phyloP scores from a whole-genome alignment of 1,284 basidiomycete species.

The Cryptococcus sp. region DNA sequence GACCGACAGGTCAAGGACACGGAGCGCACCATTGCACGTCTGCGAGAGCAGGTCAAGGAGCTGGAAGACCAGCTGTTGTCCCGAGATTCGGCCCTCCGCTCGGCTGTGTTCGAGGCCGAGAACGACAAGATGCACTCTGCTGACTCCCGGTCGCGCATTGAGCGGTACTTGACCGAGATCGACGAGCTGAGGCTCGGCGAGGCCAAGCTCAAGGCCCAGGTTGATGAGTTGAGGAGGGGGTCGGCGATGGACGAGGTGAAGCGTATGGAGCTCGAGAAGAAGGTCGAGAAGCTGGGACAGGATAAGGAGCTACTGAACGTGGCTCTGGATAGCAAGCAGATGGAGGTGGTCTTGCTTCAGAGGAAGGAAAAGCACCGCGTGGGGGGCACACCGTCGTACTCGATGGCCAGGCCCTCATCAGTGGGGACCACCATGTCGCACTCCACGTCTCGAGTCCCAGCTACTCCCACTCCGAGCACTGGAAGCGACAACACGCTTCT shows the following conservation, averaged over 20 bases:
- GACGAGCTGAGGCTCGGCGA: conserved; percentile 29
- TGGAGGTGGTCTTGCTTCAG: conserved; percentile 26
- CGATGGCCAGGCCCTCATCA: neutral
- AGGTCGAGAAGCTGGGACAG: conserved; percentile 20
- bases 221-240: conserved; percentile 11
- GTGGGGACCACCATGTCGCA: conserved; percentile 1
- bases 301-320: conserved; percentile 38
- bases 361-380: conserved; percentile 11
- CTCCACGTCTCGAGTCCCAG: conserved; percentile 8
- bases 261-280: conserved; percentile 22
- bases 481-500: conserved; percentile 9
- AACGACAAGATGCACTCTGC: conserved; percentile 15
- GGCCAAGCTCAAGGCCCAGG: conserved; percentile 17
- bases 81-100: conserved; percentile 10
- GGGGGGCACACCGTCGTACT: neutral
- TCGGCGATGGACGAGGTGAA: conserved; percentile 18
- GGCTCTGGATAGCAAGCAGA: conserved; percentile 33
- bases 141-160: conserved; percentile 22
- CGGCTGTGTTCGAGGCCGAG: conserved; percentile 21
- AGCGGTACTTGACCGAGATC: conserved; percentile 27
- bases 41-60: conserved; percentile 17
- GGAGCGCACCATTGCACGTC: conserved; percentile 10
- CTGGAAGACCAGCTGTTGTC: conserved; percentile 15
- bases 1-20: conserved; percentile 17
- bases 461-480: conserved; percentile 13